These are phyloP conservation scores for Dryas octopetala DNA, from an alignment of 306 rosid genomes.

Conservation along the genomic window DNA sequence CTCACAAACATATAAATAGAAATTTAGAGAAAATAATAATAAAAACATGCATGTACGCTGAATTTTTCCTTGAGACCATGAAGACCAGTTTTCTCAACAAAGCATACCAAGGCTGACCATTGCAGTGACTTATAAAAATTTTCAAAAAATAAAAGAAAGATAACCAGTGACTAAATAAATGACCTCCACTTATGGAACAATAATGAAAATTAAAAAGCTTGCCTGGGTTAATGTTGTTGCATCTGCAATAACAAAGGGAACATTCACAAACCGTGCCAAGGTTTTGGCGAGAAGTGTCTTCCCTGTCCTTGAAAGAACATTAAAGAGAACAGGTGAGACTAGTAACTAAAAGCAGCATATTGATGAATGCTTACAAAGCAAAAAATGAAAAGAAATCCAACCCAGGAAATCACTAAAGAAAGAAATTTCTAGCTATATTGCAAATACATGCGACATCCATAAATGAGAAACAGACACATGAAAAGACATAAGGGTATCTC, in stretches of 20 bases:
- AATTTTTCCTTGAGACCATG: background rate
- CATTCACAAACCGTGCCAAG: slow-evolving; percentile 94
- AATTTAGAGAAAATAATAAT: background rate
- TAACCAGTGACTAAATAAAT: background rate
- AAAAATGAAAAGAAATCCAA: slow-evolving; percentile 23
- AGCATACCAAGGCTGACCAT: background rate
- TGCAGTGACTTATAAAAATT: background rate
- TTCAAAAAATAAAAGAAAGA: background rate
- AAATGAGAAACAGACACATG: background rate
- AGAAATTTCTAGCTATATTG: slow-evolving; percentile 5
- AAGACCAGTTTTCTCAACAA: background rate
- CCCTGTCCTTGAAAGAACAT: slow-evolving; percentile 98
- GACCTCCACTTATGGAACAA: slow-evolving; percentile 16
- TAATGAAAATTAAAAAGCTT: slow-evolving; percentile 39
- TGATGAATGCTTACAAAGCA: slow-evolving; percentile 2
- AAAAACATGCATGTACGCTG: background rate
- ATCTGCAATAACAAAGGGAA: slow-evolving; percentile 96
- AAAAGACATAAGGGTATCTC: background rate
- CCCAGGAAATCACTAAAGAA: background rate
- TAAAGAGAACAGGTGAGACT: slow-evolving; percentile 58
- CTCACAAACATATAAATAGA: background rate
- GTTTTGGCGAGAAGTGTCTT: slow-evolving; percentile 99
- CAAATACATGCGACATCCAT: background rate
- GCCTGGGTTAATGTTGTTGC: slow-evolving; percentile 98
- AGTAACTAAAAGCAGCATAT: slow-evolving; percentile 26